Evolutionary conservation across 2,329 filamentous ascomycete genomes (phyloP), one percentile per base, ranked within the genome.

Genomic region (Chrysoporthe puriensis): DNA sequence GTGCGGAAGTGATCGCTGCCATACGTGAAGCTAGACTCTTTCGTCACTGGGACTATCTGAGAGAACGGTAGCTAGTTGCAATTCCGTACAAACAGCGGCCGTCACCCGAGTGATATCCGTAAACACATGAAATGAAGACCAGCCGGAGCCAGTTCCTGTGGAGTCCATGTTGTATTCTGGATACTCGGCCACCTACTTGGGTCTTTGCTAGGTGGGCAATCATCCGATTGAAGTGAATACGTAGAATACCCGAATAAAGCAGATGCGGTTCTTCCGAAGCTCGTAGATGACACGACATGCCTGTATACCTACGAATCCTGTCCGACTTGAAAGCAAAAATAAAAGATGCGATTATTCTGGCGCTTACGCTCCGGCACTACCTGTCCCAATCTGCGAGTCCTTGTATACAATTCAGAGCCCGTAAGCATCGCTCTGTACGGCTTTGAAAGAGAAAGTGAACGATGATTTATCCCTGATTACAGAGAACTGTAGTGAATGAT

Each of bases 91-190:
- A 34, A 32, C 26, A 54, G 4, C 13, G 2, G 2, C 26, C 50
- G 32, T 54, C 50, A 54, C 50, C 50, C 5, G 50, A 32, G 50
- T 54, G 50, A 54, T 13, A 54, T 14, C 50, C 50, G 50, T 52
- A 21, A 32, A 32, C 21, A 34, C 13, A 13, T 42, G 3, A 4
- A 2, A 4, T 58, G 34, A 58, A 34, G 34, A 36, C 34, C 9
- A 18, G 18, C 14, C 32, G 13, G 7, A 14, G 18, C 14, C 32
- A 57, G 18, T 40, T 34, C 9, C 2, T 26, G 26, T 57, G 13
- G 32, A 14, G 4, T 36, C 16, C 32, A 57, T 32, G 36, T 57
- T 40, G 54, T 21, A n/a, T 57, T 34, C 32, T 34, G 52, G 14
- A 34, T 14, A 9, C 26, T 32, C 16, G 4, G 34, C 52, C 13